A percentile compares a stretch with the other conserved stretches of the same genome.
These are phyloP conservation scores for Escovopsis sp. DNA, from an alignment of 2,329 filamentous ascomycete genomes.

Conservation along the genomic window DNA sequence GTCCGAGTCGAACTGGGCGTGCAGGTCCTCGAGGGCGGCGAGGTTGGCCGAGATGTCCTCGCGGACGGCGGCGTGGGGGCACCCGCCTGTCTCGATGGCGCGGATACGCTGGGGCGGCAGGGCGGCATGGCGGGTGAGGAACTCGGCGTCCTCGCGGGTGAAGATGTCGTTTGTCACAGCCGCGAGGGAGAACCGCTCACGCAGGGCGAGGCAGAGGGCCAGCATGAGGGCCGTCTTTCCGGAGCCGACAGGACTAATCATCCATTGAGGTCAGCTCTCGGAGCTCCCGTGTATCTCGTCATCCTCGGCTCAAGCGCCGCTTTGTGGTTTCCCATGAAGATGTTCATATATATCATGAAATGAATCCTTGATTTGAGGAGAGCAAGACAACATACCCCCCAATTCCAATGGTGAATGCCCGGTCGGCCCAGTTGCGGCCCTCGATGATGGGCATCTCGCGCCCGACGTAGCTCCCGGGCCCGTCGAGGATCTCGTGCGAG, in stretches of 20 bases:
- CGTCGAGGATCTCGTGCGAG: slow-evolving; percentile 87
- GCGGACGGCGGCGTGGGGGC: slow-evolving; percentile 90
- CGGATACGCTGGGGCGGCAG: slow-evolving; percentile 73
- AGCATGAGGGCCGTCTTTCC: slow-evolving; percentile 98
- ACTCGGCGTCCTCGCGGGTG: slow-evolving; percentile 95
- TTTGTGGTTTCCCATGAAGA: too few species aligned
- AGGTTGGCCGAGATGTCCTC: slow-evolving; percentile 95
- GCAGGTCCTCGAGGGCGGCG: slow-evolving; percentile 78
- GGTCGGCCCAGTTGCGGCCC: slow-evolving; percentile 71
- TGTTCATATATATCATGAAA: too few species aligned
- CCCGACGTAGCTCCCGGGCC: slow-evolving; percentile 76
- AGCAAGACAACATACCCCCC: slow-evolving; percentile 53
- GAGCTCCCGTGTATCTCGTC: too few species aligned
- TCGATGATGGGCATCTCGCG: slow-evolving; percentile 91
- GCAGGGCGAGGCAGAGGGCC: slow-evolving; percentile 72
- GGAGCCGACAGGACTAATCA: slow-evolving; percentile 71
- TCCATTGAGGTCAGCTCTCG: background rate
- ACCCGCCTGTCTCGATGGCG: slow-evolving; percentile 95
- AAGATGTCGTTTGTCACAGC: slow-evolving; percentile 99
- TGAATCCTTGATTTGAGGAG: too few species aligned
- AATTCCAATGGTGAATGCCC: slow-evolving; percentile 94
- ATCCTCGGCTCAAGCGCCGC: too few species aligned
- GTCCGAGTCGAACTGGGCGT: slow-evolving; percentile 64
- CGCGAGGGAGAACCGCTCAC: slow-evolving; percentile 70
- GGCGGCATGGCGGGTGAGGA: slow-evolving; percentile 75